phyloP scores from a whole-genome alignment of 176 grass and related monocot species.

The Stipa capillata region DNA sequence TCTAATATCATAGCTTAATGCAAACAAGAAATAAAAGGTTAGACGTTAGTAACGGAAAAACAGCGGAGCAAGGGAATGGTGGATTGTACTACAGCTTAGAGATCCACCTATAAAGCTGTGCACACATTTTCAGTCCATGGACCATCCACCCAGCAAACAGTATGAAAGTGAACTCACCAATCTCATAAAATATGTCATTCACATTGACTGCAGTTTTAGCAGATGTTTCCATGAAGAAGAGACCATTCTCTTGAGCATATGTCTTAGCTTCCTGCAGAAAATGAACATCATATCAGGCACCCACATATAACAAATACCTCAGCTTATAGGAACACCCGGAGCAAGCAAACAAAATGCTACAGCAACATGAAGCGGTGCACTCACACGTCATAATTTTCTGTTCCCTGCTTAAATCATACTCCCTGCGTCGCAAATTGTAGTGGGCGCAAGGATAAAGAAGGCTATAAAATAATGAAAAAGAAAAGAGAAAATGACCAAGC shows the following conservation, averaged over 20 bases:
- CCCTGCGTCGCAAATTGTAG: too few species aligned
- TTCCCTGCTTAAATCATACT: too few species aligned
- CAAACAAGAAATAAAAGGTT: background rate
- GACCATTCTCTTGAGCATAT: constrained; percentile 83
- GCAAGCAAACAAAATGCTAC: background rate
- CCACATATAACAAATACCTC: background rate
- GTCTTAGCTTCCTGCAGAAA: constrained; percentile 62
- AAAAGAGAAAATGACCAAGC: background rate
- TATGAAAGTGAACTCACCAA: constrained; percentile 47
- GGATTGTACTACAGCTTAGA: background rate
- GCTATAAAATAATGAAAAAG: too few species aligned
- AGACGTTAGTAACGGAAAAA: too few species aligned
- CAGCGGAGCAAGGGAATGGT: background rate
- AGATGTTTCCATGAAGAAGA: constrained; percentile 95
- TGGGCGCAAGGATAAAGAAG: too few species aligned
- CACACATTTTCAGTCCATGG: background rate
- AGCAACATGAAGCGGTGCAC: background rate
- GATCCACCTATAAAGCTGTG: background rate
- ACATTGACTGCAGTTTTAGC: constrained; percentile 91
- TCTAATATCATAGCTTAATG: constrained; percentile 32
- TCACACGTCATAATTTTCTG: background rate
- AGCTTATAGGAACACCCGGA: background rate
- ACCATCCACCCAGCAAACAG: background rate
- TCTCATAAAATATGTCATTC: constrained; percentile 91
- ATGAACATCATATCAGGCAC: background rate